Base-by-base conservation (phyloP, 2,329 filamentous ascomycete genomes). In the Diplodia scrobiculata region DNA sequence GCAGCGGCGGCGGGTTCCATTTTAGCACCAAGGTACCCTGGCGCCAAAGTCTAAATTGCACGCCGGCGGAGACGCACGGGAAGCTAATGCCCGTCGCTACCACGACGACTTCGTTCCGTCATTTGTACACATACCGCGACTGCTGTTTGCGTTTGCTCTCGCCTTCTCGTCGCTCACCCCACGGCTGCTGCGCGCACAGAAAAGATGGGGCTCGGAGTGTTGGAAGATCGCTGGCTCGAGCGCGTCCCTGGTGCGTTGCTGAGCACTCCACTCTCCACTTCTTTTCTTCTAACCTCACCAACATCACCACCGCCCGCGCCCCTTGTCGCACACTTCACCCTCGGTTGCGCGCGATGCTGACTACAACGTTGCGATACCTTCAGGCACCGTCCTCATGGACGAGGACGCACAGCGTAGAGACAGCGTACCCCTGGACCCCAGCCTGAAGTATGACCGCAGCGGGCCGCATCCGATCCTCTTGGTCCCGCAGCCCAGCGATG, bases 401-500 rank as follows among this genome's bases (percentile, higher is more conserved):
- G 65, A 63, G 21, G 55, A 62, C 19, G 34, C 51, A 7, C 58
- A 78, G 45, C 78, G 78, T 67, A 63, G 70, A 13, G 68, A 59
- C 50, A 69, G 67, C 27, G 70, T 58, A 7, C 7, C 32, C n/a
- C 50, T 76, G 53, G 75, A 81, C 29, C 72, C 77, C 14, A 80
- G 81, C 67, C 78, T 95, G 71, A 96, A 95, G 77, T 90, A 87
- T 76, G 90, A 93, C 77, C 84, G 77, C 63, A 88, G 83, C 68
- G 89, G 90, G 38, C 81, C 83, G 19, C 53, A 52, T 17, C 64
- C 64, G 41, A 90, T 94, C 72, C 90, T 97, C 71, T 86, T 97
- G 36, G 89, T 96, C 5, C 94, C 94, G 5, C 94, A 97, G 74
- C 94, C 94, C 2, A 93, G 89, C 68, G 90, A 96, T 77, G 91